Conservation (phyloP, 2,329 filamentous ascomycete species). For the Hypoxylon sp. region DNA sequence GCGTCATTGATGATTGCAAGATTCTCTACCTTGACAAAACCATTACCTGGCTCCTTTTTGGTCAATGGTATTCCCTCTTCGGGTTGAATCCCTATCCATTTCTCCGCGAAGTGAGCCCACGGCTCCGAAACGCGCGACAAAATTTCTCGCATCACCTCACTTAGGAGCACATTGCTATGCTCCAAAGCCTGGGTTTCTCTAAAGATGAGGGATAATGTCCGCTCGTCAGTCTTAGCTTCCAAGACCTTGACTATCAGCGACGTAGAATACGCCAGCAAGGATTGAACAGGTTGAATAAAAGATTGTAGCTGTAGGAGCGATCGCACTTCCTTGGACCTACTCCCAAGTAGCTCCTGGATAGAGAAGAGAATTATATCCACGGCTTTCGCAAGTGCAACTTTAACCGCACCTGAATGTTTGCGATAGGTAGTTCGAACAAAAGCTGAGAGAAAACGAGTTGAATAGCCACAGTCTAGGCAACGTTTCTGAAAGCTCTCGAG, state of each 20-base stretch:
- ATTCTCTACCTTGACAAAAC: constrained; percentile 71
- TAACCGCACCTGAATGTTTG: constrained; percentile 58
- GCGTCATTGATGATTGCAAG: constrained; percentile 68
- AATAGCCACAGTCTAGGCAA: constrained; percentile 62
- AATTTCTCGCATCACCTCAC: constrained; percentile 74
- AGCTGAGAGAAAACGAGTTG: constrained; percentile 58
- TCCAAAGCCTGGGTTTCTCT: constrained; percentile 72
- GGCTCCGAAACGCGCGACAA: constrained; percentile 71
- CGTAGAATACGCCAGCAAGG: constrained; percentile 65
- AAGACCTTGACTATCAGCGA: constrained; percentile 62
- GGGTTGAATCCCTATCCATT: constrained; percentile 78
- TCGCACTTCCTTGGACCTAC: constrained; percentile 54
- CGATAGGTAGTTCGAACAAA: constrained; percentile 63
- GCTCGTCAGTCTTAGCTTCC: constrained; percentile 65
- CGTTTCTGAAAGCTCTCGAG: constrained; percentile 60
- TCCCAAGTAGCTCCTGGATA: constrained; percentile 62
- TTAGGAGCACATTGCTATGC: constrained; percentile 70
- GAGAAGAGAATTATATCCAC: constrained; percentile 61
- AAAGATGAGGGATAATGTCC: constrained; percentile 71
- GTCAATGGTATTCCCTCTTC: constrained; percentile 67
- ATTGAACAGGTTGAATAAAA: constrained; percentile 59
- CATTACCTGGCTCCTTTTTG: constrained; percentile 62
- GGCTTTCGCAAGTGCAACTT: constrained; percentile 64
- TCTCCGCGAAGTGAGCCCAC: constrained; percentile 75
- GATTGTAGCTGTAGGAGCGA: constrained; percentile 67